These are phyloP conservation scores for Crepidotus variabilis DNA, from an alignment of 768 basidiomycete genomes.

Conservation along the genomic window DNA sequence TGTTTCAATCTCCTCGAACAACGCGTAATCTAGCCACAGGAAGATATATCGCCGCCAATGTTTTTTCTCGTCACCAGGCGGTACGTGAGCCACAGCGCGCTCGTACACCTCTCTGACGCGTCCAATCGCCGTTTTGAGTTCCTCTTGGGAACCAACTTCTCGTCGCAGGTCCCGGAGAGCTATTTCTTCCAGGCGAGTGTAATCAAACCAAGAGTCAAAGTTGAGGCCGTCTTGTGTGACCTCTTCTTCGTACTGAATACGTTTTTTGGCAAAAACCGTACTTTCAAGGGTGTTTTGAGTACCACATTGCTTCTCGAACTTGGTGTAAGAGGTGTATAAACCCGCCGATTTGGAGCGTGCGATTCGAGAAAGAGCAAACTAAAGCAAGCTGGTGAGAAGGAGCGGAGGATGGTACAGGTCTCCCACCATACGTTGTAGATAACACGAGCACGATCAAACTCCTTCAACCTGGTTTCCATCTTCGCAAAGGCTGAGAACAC, in stretches of 20 bases:
- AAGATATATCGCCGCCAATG: slow-evolving; percentile 90
- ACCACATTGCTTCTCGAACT: slow-evolving; percentile 98
- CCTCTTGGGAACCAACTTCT: slow-evolving; percentile 70
- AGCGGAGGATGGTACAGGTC: not conserved
- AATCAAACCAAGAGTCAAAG: slow-evolving; percentile 99
- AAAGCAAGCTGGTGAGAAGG: not conserved
- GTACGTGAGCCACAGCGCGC: slow-evolving; percentile 91
- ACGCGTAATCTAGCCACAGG: slow-evolving; percentile 91
- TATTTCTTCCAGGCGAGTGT: slow-evolving; percentile 88
- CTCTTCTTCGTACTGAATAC: slow-evolving; percentile 99
- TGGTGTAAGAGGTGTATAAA: slow-evolving; percentile 91
- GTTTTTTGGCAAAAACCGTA: slow-evolving; percentile 95
- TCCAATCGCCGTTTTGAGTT: slow-evolving; percentile 54
- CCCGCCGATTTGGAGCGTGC: slow-evolving; percentile 87
- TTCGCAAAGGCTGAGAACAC: slow-evolving; percentile 92
- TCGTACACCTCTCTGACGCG: slow-evolving; percentile 94
- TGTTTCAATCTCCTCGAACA: slow-evolving; percentile 95
- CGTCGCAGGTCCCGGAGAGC: slow-evolving; percentile 73
- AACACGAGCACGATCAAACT: slow-evolving; percentile 93
- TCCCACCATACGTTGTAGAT: slow-evolving; percentile 80
- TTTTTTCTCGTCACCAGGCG: slow-evolving; percentile 90
- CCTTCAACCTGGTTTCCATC: slow-evolving; percentile 96
- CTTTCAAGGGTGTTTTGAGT: slow-evolving; percentile 82
- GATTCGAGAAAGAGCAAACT: slow-evolving; percentile 95
- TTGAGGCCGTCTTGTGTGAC: slow-evolving; percentile 86